Evolutionary conservation across 2,329 filamentous ascomycete species (phyloP).

Genomic region (Xylariaceae sp.): DNA sequence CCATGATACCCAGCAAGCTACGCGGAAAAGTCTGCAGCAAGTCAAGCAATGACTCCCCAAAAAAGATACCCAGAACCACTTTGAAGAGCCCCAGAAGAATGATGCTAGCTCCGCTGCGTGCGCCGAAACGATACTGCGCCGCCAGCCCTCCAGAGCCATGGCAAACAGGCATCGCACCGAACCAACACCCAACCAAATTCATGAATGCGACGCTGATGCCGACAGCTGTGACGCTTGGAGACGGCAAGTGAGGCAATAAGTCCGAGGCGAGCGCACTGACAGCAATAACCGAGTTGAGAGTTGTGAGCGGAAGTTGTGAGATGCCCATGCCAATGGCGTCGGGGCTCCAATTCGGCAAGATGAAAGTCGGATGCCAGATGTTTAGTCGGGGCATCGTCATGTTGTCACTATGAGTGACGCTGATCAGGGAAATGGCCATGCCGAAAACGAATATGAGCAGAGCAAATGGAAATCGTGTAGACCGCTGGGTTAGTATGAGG

Average conservation of each 20-base stretch:
- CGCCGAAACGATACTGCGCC: constrained; percentile 86
- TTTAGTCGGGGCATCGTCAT: constrained; percentile 45
- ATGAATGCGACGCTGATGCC: constrained; percentile 77
- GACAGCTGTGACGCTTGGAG: constrained; percentile 68
- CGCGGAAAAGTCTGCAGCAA: constrained; percentile 69
- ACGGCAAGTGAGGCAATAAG: constrained; percentile 62
- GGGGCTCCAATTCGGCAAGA: constrained; percentile 41
- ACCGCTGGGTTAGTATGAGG: constrained; percentile 61
- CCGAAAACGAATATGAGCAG: constrained; percentile 66
- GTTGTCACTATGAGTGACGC: constrained; percentile 31
- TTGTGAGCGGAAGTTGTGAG: constrained; percentile 84
- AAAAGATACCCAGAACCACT: constrained; percentile 66
- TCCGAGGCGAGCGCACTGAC: constrained; percentile 74
- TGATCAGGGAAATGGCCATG: constrained; percentile 55
- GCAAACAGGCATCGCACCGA: constrained; percentile 87
- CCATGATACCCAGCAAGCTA: constrained; percentile 76
- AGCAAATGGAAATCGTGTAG: constrained; percentile 70
- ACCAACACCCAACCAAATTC: constrained; percentile 84
- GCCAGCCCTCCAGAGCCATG: constrained; percentile 89
- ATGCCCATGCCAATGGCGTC: constrained; percentile 57
- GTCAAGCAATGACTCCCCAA: constrained; percentile 67
- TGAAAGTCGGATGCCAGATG: constrained; percentile 55
- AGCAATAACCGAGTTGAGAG: constrained; percentile 87
- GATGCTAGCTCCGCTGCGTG: constrained; percentile 78
- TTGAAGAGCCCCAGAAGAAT: constrained; percentile 75